Conservation (phyloP, 2,329 filamentous ascomycete species). For the Neopestalotiopsis clavispora region DNA sequence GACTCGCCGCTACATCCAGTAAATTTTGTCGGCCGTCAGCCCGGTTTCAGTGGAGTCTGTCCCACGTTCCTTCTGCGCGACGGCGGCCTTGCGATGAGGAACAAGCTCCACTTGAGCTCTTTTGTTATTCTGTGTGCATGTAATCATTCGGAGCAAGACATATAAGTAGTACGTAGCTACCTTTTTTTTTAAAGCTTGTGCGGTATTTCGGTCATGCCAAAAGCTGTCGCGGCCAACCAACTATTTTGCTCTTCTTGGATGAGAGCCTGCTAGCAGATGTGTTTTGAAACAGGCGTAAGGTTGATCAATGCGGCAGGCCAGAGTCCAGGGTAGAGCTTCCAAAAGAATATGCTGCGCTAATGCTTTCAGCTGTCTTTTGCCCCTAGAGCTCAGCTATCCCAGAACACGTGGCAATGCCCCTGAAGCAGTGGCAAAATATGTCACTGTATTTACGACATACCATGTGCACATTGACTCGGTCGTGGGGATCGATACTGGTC, state of each 20-base stretch:
- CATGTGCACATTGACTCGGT: slow-evolving; percentile 49
- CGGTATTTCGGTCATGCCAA: no score
- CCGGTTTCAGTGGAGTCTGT: background rate
- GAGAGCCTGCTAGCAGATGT: background rate
- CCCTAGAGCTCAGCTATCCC: background rate
- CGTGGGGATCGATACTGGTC: slow-evolving; percentile 76
- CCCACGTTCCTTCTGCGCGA: background rate
- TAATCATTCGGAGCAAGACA: background rate
- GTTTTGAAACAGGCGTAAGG: background rate
- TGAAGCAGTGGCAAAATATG: background rate
- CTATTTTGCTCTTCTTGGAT: no score
- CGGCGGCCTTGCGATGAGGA: background rate
- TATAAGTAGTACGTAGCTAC: background rate
- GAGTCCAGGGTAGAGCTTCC: background rate
- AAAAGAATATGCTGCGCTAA: background rate
- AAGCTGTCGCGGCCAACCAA: no score
- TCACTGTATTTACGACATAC: slow-evolving; percentile 6
- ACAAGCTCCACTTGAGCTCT: background rate
- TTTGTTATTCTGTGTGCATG: background rate
- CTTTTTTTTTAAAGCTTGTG: no score
- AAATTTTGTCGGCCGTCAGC: background rate
- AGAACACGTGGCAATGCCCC: background rate
- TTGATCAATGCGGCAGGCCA: background rate
- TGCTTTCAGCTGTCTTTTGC: background rate
- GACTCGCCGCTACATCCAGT: slow-evolving; percentile 1